phyloP scores from a whole-genome alignment of 192 early-diverging fungal genomes.

The Umbelopsis sp. region DNA sequence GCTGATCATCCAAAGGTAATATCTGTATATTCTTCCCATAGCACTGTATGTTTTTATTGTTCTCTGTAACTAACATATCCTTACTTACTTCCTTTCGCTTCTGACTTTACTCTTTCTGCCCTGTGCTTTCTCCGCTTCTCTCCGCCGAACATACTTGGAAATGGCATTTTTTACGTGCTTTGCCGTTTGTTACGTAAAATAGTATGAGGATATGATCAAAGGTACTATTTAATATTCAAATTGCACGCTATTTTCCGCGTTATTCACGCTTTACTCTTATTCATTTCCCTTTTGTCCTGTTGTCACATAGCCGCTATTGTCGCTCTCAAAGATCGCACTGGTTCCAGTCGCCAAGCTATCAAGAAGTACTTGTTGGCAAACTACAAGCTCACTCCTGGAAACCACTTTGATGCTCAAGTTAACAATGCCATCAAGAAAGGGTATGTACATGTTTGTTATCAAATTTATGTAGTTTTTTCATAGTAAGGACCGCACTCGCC shows the following conservation, averaged over 20 bases:
- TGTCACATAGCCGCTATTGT: conserved; percentile 47
- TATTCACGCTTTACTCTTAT: conserved; percentile 3
- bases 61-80: background rate
- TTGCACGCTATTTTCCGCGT: background rate
- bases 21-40: background rate
- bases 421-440: conserved; percentile 62
- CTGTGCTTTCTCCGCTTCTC: conserved; percentile 11
- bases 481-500: no score
- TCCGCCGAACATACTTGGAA: conserved; percentile 16
- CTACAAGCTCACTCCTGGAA: conserved; percentile 57
- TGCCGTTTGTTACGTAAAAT: background rate
- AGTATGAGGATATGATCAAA: conserved; percentile 41
- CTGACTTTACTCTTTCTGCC: background rate
- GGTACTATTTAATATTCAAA: conserved; percentile 20
- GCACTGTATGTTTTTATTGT: background rate
- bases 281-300: background rate
- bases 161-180: background rate
- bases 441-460: background rate
- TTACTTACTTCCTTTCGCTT: background rate
- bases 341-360: conserved; percentile 72
- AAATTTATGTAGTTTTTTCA: background rate
- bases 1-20: conserved; percentile 15
- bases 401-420: conserved; percentile 58
- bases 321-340: conserved; percentile 70
- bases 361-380: conserved; percentile 81